Evolutionary conservation across 768 basidiomycete genomes (phyloP), one percentile per base, ranked within the genome.

Genomic region (Cubamyces lactineus): DNA sequence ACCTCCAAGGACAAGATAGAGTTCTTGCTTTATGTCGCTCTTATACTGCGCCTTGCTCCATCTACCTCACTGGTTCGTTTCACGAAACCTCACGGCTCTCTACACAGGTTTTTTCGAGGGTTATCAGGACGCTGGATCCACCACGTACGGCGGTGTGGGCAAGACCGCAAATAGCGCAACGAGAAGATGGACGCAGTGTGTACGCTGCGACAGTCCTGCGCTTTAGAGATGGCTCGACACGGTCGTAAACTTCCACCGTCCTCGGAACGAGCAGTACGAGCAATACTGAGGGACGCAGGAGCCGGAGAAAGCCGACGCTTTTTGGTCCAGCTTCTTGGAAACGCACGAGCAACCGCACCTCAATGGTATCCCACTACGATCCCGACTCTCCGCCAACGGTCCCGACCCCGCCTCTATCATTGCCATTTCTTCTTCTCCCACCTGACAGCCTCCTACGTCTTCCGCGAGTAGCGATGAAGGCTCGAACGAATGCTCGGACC

Each of bases 1-100:
- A 61, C 56, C 12, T 39, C 62, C 28, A 40, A 50, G 9, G 60
- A 65, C 50, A 60, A 65, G 39, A 61, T 65, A 52, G 64, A 65
- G 28, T 47, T 60, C 6, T 30, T 65, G 2, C 6, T 65, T 23
- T 57, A 65, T 19, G 59, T 65, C 2, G 57, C n/a, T 61, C 16
- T 26, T 59, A 2, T 65, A 58, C 45, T 57, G 56, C 53, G 53
- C 42, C 19, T 23, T 62, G 1, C 40, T 50, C 24, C 58, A 56
- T 38, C 50, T 60, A 7, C 46, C 45, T 6, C 64, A 61, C 42
- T 34, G 19, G 4, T 19, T 47, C 15, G 17, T 26, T 28, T 21
- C 8, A 5, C n/a, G 30, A 13, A 28, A 45, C 6, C 45, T 56
- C 30, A 38, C 41, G 19, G 6, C 3, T 13, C 17, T 23, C 5